Percentiles rank a stretch among this genome's conserved stretches.
Evolutionary conservation across 2,329 filamentous ascomycete genomes (phyloP).

Genomic region (Chrysoporthe deuterocubensis): DNA sequence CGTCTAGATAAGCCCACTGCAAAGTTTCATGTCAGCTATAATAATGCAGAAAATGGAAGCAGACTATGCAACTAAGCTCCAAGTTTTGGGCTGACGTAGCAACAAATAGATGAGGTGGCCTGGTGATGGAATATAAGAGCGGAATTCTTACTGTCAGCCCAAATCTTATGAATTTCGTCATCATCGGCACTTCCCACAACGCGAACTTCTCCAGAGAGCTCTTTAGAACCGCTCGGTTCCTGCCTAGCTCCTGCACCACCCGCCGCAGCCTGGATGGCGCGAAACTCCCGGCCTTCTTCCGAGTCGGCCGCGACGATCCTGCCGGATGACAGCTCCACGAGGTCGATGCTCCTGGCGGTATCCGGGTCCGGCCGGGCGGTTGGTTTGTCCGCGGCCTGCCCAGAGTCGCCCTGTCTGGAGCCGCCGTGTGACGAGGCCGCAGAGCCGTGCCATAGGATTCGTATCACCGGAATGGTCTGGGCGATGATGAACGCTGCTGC

Average conservation of each 20-base stretch:
- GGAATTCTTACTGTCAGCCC: constrained; percentile 16
- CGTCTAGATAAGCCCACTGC: constrained; percentile 20
- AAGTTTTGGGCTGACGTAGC: too few species aligned
- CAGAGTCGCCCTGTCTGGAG: neutral
- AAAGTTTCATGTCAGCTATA: neutral
- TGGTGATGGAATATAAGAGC: neutral
- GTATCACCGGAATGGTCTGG: constrained; percentile 23
- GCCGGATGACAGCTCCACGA: constrained; percentile 21
- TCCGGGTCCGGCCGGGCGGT: too few species aligned
- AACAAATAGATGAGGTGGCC: neutral
- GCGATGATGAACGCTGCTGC: constrained; percentile 24
- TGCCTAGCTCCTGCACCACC: neutral
- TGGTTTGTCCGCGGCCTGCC: neutral
- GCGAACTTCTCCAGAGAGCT: neutral
- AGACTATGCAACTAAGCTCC: neutral
- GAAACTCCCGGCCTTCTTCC: constrained; percentile 18
- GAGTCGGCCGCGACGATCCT: constrained; percentile 21
- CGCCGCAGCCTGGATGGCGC: neutral
- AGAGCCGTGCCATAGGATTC: constrained; percentile 9
- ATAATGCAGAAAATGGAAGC: neutral
- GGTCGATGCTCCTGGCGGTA: constrained; percentile 11
- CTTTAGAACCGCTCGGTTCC: neutral
- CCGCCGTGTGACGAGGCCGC: neutral
- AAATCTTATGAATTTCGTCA: constrained; percentile 18
- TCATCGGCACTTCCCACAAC: neutral